These are phyloP conservation scores for Colletotrichum filicis DNA, from an alignment of 2,329 filamentous ascomycete species.

Conservation along the genomic window DNA sequence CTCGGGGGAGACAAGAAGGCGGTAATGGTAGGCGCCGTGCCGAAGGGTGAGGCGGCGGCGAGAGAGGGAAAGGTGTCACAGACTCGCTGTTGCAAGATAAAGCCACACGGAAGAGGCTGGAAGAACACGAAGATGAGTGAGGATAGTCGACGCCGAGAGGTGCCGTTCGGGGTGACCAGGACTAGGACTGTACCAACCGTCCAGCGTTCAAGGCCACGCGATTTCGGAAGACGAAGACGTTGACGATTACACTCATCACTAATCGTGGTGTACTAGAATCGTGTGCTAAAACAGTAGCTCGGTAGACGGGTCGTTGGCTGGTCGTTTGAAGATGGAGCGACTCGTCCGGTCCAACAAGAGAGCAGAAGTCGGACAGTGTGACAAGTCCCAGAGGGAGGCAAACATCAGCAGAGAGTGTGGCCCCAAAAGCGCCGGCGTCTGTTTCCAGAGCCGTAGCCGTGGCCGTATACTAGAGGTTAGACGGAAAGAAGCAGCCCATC, in stretches of 20 bases:
- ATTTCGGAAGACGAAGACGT: neutral
- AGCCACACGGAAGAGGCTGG: conserved; percentile 12
- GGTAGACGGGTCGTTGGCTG: neutral
- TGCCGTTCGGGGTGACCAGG: conserved; percentile 1
- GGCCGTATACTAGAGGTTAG: neutral
- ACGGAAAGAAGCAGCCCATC: neutral
- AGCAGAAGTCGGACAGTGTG: neutral
- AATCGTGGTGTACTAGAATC: neutral
- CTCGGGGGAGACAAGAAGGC: neutral
- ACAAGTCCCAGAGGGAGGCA: neutral
- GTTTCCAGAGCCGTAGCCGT: neutral
- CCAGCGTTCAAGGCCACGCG: conserved; percentile 2
- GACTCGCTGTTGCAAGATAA: neutral
- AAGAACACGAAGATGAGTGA: neutral
- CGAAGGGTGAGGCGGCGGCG: neutral
- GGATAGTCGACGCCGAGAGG: neutral
- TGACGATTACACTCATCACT: neutral
- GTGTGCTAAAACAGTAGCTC: neutral
- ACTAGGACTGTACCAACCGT: neutral
- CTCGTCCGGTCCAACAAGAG: neutral
- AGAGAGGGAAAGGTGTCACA: neutral
- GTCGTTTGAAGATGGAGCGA: neutral
- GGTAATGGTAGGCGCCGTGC: conserved; percentile 10
- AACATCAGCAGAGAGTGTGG: neutral
- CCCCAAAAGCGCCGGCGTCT: neutral